These are phyloP conservation scores for Magnolia changhungtana DNA, from an alignment of 164 flowering plant genomes.

Conservation along the genomic window DNA sequence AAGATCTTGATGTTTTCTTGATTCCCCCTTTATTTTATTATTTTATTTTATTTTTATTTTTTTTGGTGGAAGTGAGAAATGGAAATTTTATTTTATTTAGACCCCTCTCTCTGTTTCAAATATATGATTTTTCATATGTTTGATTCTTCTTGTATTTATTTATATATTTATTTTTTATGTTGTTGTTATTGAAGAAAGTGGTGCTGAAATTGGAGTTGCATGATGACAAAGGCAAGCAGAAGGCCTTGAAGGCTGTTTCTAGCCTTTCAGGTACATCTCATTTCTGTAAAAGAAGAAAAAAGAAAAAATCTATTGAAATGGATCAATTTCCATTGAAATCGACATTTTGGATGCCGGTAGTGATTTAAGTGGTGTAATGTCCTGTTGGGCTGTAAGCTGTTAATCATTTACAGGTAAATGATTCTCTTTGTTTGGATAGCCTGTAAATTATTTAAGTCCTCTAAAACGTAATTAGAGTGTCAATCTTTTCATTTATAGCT, in stretches of 20 bases:
- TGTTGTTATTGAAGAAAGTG: conserved; percentile 52
- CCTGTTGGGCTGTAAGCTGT: too few relatives aligned
- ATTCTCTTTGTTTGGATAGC: background rate
- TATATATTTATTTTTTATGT: background rate
- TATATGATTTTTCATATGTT: background rate
- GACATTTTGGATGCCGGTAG: background rate
- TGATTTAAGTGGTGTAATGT: too few relatives aligned
- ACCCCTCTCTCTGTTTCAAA: background rate
- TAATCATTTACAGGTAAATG: background rate
- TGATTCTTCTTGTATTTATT: background rate
- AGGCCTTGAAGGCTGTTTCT: conserved; percentile 73
- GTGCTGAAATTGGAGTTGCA: conserved; percentile 68
- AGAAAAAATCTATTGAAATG: background rate
- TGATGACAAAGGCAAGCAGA: conserved; percentile 69
- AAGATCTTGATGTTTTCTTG: too few relatives aligned
- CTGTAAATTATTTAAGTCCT: too few relatives aligned
- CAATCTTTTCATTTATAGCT: too few relatives aligned
- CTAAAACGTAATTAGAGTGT: too few relatives aligned
- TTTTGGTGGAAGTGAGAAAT: too few relatives aligned
- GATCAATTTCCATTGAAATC: background rate
- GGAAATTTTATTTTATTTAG: background rate
- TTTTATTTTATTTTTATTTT: too few relatives aligned
- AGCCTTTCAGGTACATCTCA: conserved; percentile 13
- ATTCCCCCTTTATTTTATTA: too few relatives aligned
- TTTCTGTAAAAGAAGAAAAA: too few relatives aligned